Conservation (phyloP, 2,329 filamentous ascomycete species). For the Ophiostoma sp. region DNA sequence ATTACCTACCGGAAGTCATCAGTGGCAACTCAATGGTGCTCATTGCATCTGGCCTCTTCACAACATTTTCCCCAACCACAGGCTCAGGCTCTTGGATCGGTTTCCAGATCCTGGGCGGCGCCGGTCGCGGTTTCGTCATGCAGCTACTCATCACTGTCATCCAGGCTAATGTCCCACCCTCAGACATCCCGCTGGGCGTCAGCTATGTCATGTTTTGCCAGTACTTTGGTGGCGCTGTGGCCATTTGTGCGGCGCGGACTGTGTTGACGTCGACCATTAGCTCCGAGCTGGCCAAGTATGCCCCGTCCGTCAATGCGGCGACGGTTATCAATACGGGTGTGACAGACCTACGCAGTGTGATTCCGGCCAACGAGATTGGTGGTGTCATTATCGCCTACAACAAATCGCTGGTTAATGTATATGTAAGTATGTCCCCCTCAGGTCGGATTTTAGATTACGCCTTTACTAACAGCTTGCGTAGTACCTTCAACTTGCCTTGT, state of each 20-base stretch:
- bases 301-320: conserved; percentile 48
- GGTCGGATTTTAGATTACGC: neutral
- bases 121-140: conserved; percentile 27
- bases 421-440: conserved; percentile 1
- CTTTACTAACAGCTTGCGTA: neutral
- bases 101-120: conserved; percentile 54
- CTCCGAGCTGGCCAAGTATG: conserved; percentile 47
- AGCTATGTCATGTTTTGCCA: conserved; percentile 62
- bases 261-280: conserved; percentile 67
- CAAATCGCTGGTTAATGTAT: conserved; percentile 20
- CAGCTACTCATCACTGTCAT: conserved; percentile 46
- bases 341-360: conserved; percentile 21
- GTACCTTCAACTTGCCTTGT: conserved; percentile 28
- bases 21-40: conserved; percentile 41
- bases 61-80: conserved; percentile 52
- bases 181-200: conserved; percentile 52
- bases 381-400: conserved; percentile 26
- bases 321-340: conserved; percentile 55
- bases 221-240: conserved; percentile 64
- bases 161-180: conserved; percentile 52
- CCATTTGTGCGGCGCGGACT: conserved; percentile 65
- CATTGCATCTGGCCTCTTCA: conserved; percentile 56
- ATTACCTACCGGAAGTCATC: conserved; percentile 48
- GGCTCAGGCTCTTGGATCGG: conserved; percentile 55
- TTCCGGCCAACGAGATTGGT: conserved; percentile 1